Base-by-base conservation (phyloP, 768 basidiomycete genomes). In the Arthromyces matolae region DNA sequence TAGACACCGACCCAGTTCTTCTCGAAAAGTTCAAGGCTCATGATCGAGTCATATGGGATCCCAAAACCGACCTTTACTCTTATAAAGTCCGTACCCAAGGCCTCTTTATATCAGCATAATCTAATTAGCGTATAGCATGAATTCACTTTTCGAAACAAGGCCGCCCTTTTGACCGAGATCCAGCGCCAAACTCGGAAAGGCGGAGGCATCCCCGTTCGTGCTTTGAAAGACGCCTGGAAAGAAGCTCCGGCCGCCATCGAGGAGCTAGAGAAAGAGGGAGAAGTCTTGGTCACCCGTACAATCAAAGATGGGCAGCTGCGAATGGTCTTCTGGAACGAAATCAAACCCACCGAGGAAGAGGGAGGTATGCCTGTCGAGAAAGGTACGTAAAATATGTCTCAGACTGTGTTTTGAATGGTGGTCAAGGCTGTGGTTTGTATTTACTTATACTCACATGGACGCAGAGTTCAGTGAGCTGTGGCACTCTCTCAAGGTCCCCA, bases 261-360 rank as follows among this genome's bases (percentile, higher is more conserved):
- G 60, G 89, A 93, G 64, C 73, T 94, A n/a, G 90, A 92, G 63
- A 80, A 86, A 60, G 86, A 89, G 57, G 91, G 90, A 0, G 87
- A 92, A 47, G 89, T 93, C 1, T 75, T 93, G 32, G 87, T 92
- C n/a, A 93, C 88, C 14, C 77, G 92, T 36, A 89, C 89, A 0
- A 69, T 78, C 39, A 93, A 91, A 61, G 90, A 93, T 57, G 86
- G 86, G 0, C 84, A 89, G 55, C 68, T 88, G 60, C 77, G 84
- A 42, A 86, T 88, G 81, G 90, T 91, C 1, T 92, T 91, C 57
- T 93, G 86, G 84, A 93, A 93, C 54, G 90, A 93, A 64, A 78
- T 92, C 50, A 87, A 88, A 59, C 82, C 85, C 1, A 80, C 73
- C 22, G 84, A 87, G 53, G 83, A 88, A 35, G 75, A 68, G 40